phyloP scores from a whole-genome alignment of 139 green algal genomes.

The Diplosphaera chodatii region DNA sequence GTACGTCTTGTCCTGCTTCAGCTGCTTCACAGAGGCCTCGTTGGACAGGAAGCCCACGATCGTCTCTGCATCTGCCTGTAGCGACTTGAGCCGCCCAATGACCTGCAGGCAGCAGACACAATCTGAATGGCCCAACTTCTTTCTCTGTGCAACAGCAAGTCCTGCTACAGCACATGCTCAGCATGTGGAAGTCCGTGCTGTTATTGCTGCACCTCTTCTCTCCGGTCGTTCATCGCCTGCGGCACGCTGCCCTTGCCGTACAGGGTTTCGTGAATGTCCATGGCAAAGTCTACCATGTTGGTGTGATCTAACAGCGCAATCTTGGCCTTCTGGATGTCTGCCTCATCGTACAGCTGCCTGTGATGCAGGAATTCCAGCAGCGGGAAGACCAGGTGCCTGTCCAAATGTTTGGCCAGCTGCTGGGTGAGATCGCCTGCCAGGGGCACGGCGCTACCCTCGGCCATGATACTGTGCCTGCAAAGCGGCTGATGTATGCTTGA shows the following conservation, averaged over 20 bases:
- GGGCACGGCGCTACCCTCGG: constrained; percentile 18
- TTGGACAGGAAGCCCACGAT: constrained; percentile 90
- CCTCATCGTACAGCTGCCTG: constrained; percentile 73
- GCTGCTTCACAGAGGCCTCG: constrained; percentile 70
- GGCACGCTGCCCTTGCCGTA: constrained; percentile 47
- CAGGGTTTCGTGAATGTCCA: constrained; percentile 68
- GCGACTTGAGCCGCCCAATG: constrained; percentile 50
- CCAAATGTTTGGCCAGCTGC: constrained; percentile 66
- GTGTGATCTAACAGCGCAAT: constrained; percentile 91
- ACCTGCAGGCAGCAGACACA: too few relatives aligned
- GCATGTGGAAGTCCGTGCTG: too few relatives aligned
- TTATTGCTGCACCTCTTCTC: constrained; percentile 39
- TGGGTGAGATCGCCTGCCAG: constrained; percentile 62
- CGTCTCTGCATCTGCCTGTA: constrained; percentile 73
- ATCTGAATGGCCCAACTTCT: too few relatives aligned
- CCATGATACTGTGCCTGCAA: too few relatives aligned
- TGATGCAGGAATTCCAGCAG: constrained; percentile 91
- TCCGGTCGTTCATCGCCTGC: constrained; percentile 46
- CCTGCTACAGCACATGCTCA: too few relatives aligned
- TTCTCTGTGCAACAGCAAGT: too few relatives aligned
- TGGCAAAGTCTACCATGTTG: constrained; percentile 99
- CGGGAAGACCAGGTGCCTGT: constrained; percentile 93
- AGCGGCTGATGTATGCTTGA: too few relatives aligned
- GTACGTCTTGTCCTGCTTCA: constrained; percentile 88
- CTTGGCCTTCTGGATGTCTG: constrained; percentile 89